These are phyloP conservation scores for Penicillium cosmopolitanum DNA, from an alignment of 495 filamentous ascomycete species.

Conservation along the genomic window DNA sequence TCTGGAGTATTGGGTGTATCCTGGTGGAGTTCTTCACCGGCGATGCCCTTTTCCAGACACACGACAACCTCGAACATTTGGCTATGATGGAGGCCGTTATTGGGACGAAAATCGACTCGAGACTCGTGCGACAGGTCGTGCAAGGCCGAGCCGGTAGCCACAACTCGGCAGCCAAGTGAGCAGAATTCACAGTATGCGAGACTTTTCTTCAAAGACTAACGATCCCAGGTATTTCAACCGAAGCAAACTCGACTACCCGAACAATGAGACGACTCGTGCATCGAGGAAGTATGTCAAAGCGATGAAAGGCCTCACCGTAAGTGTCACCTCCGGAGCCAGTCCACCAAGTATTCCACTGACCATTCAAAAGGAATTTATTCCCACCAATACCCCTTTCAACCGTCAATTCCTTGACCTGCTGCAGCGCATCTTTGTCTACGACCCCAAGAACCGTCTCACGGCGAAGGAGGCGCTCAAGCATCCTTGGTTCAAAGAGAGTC, in stretches of 20 bases:
- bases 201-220: slow-evolving; percentile 4
- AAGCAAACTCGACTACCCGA: slow-evolving; percentile 84
- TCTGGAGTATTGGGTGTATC: slow-evolving; percentile 99
- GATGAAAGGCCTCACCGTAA: slow-evolving; percentile 87
- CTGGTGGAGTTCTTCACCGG: slow-evolving; percentile 99
- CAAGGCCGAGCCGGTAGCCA: slow-evolving; percentile 63
- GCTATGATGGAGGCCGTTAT: slow-evolving; percentile 99
- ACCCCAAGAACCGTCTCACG: slow-evolving; percentile 86
- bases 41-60: slow-evolving; percentile 96
- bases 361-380: slow-evolving; percentile 79
- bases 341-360: neutral
- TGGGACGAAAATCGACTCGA: slow-evolving; percentile 69
- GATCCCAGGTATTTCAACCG: slow-evolving; percentile 79
- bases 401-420: slow-evolving; percentile 85
- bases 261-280: slow-evolving; percentile 81
- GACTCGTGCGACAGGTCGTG: slow-evolving; percentile 76
- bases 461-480: slow-evolving; percentile 91
- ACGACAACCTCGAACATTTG: slow-evolving; percentile 96
- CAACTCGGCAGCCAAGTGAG: slow-evolving; percentile 81
- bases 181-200: slow-evolving; percentile 29
- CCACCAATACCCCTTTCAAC: slow-evolving; percentile 76
- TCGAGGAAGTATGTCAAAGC: slow-evolving; percentile 91
- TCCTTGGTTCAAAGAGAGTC: slow-evolving; percentile 87
- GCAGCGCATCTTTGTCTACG: slow-evolving; percentile 91
- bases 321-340: slow-evolving; percentile 24